These are phyloP conservation scores for Cercospora sp. DNA, from an alignment of 2,329 filamentous ascomycete species.

Conservation along the genomic window DNA sequence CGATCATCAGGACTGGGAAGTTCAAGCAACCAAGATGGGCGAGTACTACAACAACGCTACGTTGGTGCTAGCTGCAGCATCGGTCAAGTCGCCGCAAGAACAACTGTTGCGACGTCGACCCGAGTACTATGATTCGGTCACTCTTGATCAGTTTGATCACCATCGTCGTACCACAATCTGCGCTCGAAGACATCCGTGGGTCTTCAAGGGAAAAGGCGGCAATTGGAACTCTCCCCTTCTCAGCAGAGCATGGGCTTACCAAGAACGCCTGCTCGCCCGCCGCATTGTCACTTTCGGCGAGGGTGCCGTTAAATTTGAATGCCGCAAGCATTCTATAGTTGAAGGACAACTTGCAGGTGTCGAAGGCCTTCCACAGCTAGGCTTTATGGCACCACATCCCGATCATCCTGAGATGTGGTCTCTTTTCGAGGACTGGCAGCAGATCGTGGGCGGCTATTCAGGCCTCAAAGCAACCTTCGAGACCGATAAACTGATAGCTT, in stretches of 20 bases:
- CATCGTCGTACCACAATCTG: neutral
- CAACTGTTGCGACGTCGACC: neutral
- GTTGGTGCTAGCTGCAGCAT: neutral
- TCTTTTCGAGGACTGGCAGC: neutral
- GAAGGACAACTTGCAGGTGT: neutral
- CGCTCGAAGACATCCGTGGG: neutral
- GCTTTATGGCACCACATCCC: neutral
- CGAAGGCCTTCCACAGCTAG: neutral
- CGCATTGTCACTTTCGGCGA: neutral
- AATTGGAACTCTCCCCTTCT: neutral
- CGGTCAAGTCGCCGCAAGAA: neutral
- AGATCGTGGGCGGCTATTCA: neutral
- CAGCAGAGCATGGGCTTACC: neutral
- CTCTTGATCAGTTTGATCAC: neutral
- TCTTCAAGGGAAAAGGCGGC: neutral
- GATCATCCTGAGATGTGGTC: neutral
- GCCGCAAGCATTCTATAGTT: neutral
- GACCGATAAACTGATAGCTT: constrained; percentile 2
- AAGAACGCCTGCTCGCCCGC: neutral
- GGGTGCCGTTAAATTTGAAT: neutral
- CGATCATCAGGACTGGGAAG: constrained; percentile 3
- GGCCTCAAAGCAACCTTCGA: neutral
- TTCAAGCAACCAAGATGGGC: constrained; percentile 3
- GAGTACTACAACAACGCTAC: constrained; percentile 6
- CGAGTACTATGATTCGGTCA: neutral